Conservation (phyloP, 2,329 filamentous ascomycete species). For the Aschersonia sp. region DNA sequence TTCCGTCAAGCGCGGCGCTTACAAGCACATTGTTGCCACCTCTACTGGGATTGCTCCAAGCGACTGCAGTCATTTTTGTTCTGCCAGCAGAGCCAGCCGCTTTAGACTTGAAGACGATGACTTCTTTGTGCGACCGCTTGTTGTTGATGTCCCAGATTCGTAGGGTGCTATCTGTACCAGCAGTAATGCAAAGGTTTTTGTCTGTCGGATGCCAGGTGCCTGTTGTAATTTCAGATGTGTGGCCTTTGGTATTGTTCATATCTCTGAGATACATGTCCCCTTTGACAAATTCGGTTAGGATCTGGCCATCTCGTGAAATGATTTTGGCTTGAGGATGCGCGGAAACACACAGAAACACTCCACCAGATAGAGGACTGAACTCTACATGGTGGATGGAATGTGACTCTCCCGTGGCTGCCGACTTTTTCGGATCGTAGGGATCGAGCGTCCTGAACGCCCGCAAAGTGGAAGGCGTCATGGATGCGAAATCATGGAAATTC, state of each 20-base stretch:
- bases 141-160: constrained; percentile 96
- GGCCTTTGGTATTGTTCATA: constrained; percentile 95
- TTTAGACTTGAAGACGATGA: constrained; percentile 91
- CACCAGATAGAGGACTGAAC: constrained; percentile 72
- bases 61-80: constrained; percentile 85
- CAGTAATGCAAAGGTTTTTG: constrained; percentile 73
- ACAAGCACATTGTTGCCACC: constrained; percentile 71
- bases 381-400: constrained; percentile 78
- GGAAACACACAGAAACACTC: constrained; percentile 72
- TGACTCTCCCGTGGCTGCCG: constrained; percentile 58
- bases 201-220: constrained; percentile 87
- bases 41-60: constrained; percentile 65
- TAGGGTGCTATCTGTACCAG: constrained; percentile 86
- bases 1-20: constrained; percentile 75
- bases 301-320: constrained; percentile 76
- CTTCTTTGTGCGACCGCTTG: constrained; percentile 76
- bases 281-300: constrained; percentile 80
- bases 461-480: constrained; percentile 89
- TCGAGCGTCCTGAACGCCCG: constrained; percentile 89
- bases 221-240: constrained; percentile 80
- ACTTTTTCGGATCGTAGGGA: constrained; percentile 60
- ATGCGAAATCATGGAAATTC: constrained; percentile 89
- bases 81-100: constrained; percentile 78
- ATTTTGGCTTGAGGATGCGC: constrained; percentile 85
- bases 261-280: constrained; percentile 97